Evolutionary conservation across 2,329 filamentous ascomycete species (phyloP).

Genomic region (Penicillium hordei): DNA sequence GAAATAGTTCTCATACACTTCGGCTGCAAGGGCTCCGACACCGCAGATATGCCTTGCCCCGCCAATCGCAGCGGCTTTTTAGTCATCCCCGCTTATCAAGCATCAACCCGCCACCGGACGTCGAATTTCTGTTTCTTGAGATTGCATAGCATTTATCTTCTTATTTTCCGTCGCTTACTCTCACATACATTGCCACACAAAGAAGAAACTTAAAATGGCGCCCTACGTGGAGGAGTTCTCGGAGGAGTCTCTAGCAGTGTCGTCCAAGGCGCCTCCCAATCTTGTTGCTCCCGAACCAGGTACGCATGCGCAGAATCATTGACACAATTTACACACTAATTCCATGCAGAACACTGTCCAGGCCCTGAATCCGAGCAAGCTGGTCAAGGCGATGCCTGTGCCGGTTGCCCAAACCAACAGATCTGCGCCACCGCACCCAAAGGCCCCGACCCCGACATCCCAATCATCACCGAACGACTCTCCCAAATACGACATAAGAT

Average conservation of each 20-base stretch:
- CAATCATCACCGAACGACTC: constrained; percentile 80
- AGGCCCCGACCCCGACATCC: constrained; percentile 91
- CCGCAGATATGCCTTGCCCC: constrained; percentile 5
- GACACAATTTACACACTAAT: constrained; percentile 2
- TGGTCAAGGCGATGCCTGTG: constrained; percentile 75
- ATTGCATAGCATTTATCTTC: not conserved
- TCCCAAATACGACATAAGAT: constrained; percentile 85
- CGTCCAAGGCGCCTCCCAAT: constrained; percentile 73
- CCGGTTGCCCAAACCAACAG: constrained; percentile 89
- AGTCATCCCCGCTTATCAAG: constrained; percentile 15
- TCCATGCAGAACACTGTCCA: constrained; percentile 74
- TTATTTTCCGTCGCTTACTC: not conserved
- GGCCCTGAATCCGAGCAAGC: constrained; percentile 63
- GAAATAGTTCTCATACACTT: not conserved
- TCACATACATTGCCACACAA: not conserved
- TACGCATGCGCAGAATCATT: constrained; percentile 31
- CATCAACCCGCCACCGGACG: constrained; percentile 23
- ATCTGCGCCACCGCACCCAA: constrained; percentile 95
- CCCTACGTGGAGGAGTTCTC: constrained; percentile 75
- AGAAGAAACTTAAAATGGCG: constrained; percentile 58
- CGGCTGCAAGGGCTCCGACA: constrained; percentile 43
- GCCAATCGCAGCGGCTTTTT: constrained; percentile 6
- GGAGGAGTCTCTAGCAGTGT: constrained; percentile 71
- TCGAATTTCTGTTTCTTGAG: constrained; percentile 2
- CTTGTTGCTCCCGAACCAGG: constrained; percentile 89